phyloP scores from a whole-genome alignment of 345 rosid species.

The Eucalyptus paniculata region DNA sequence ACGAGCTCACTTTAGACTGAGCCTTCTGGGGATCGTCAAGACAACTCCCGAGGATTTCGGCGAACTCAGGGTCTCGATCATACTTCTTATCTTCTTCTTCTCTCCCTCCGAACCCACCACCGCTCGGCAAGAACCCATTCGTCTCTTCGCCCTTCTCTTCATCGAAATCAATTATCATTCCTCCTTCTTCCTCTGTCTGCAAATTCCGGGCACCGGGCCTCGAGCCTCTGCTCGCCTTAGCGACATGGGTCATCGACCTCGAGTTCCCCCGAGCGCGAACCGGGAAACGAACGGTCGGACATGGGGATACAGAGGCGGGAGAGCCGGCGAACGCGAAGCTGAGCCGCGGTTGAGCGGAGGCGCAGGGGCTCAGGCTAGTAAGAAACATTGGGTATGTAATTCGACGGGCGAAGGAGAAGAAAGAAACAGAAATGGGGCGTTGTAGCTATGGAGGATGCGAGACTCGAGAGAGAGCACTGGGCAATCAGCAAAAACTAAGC shows the following conservation, averaged over 20 bases:
- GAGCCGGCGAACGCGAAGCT: not conserved
- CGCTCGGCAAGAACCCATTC: constrained; percentile 1
- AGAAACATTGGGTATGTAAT: not conserved
- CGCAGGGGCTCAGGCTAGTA: constrained; percentile 1
- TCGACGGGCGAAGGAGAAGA: not conserved
- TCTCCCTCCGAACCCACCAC: constrained; percentile 17
- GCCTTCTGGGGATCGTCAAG: constrained; percentile 77
- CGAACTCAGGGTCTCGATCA: constrained; percentile 85
- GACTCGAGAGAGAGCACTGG: not conserved
- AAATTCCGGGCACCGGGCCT: not conserved
- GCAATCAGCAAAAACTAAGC: not conserved
- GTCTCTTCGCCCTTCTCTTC: constrained; percentile 3
- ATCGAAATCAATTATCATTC: not conserved
- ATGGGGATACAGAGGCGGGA: constrained; percentile 2
- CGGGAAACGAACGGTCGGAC: constrained; percentile 3
- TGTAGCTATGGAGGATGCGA: not conserved
- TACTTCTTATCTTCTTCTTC: constrained; percentile 35
- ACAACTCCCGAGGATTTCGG: constrained; percentile 67
- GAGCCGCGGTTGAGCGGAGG: not conserved
- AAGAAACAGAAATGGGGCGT: not conserved
- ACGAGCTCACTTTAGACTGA: constrained; percentile 38
- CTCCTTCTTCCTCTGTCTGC: not conserved
- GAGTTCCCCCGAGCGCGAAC: not conserved
- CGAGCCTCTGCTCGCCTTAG: not conserved
- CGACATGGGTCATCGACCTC: not conserved